Base-by-base conservation (phyloP, 2,329 filamentous ascomycete species). In the Neofusicoccum umdonicola region DNA sequence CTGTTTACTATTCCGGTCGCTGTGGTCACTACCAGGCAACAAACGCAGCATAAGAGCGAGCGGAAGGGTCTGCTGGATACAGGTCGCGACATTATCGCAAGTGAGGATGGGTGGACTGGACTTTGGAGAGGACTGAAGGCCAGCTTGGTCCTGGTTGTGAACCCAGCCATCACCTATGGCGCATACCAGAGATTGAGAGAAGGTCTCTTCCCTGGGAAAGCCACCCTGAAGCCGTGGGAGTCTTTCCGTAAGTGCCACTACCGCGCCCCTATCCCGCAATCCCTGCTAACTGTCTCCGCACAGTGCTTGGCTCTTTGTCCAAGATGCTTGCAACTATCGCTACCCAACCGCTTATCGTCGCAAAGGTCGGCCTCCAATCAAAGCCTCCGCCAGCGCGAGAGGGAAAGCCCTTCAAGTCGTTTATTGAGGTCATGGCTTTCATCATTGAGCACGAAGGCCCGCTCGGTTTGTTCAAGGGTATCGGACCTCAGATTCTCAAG, bases 161-260 rank as follows among this genome's bases (percentile, higher is more conserved):
- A 99, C 76, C 95, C 95, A 11, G 92, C 93, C 52, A 99, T 99
- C 76, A 99, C 95, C 52, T 99, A 99, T 72, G 95, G 95, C 62
- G 93, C 93, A 62, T 99, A 98, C 74, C 93, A 99, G 81, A 87
- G 93, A 69, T 81, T 98, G 69, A 90, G 91, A 78, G 88, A 90
- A 41, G 71, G 87, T 9, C 71, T 97, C 31, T 98, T 92, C 76
- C 90, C 92, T 0, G 90, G 88, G 34, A 93, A 91, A 80, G 81
- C 83, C 37, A 90, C 83, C 67, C 79, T 99, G 67, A 90, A 87
- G 74, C 89, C 93, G 0, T 90, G 88, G 83, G 93, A 99, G 81
- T 92, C 95, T 60, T 99, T 99, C 76, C 76, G 93, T 98, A 82
- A 83, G 92, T 87, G 35, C 6, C 41, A 27, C 4, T 42, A 9